Percentiles rank a stretch among this genome's conserved stretches.
Evolutionary conservation across 805 yeast species (phyloP).

Genomic region (Cyberlindnera maritima): DNA sequence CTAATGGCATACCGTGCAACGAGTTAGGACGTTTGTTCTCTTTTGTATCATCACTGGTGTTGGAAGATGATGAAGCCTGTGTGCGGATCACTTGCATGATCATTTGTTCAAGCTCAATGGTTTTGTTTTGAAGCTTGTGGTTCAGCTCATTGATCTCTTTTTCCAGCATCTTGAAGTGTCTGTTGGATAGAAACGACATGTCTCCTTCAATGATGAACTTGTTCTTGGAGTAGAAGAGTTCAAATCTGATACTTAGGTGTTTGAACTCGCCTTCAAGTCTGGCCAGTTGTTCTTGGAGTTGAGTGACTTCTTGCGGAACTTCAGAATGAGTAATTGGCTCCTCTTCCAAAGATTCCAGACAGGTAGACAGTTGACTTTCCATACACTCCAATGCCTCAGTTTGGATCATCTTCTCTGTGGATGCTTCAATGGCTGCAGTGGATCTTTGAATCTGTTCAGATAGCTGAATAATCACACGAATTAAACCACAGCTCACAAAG

Average conservation of each 20-base stretch:
- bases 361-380: neutral
- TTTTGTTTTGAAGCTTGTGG: conserved; percentile 5
- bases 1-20: conserved; percentile 10
- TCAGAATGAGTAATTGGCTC: neutral
- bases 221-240: conserved; percentile 15
- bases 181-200: conserved; percentile 13
- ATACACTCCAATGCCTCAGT: neutral
- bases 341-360: neutral
- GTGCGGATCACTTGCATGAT: neutral
- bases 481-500: conserved; percentile 34
- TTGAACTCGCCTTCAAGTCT: conserved; percentile 5
- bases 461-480: conserved; percentile 27
- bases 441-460: conserved; percentile 20
- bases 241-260: conserved; percentile 7
- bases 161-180: conserved; percentile 22
- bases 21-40: neutral
- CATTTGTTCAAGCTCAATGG: conserved; percentile 9
- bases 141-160: conserved; percentile 21
- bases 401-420: conserved; percentile 15
- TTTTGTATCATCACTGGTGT: neutral
- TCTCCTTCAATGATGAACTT: conserved; percentile 16
- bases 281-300: neutral
- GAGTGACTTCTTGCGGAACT: neutral
- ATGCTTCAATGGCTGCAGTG: conserved; percentile 18
- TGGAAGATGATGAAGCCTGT: neutral